Conservation (phyloP, 306 rosid species). For the Ziziphus jujuba region DNA sequence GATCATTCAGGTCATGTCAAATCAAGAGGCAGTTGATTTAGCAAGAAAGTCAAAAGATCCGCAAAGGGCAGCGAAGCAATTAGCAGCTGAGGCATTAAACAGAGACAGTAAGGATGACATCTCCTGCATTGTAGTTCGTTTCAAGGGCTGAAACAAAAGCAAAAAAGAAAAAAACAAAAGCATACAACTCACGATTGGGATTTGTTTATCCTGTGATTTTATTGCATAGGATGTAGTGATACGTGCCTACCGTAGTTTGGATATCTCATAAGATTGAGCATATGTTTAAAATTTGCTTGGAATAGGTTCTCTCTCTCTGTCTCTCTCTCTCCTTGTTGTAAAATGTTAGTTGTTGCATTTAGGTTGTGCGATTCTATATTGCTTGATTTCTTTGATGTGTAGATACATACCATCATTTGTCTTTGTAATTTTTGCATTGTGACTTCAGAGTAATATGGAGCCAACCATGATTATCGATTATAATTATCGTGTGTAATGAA, state of each 20-base stretch:
- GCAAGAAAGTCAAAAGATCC: constrained; percentile 68
- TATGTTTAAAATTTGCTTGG: constrained; percentile 37
- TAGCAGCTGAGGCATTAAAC: constrained; percentile 65
- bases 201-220: constrained; percentile 24
- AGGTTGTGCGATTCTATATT: constrained; percentile 42
- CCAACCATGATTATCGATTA: not conserved
- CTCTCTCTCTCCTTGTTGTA: constrained; percentile 25
- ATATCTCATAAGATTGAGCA: constrained; percentile 25
- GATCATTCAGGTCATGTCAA: constrained; percentile 65
- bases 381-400: constrained; percentile 44
- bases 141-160: constrained; percentile 50
- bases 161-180: not conserved
- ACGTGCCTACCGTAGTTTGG: constrained; percentile 18
- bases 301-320: constrained; percentile 3
- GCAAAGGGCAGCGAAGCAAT: constrained; percentile 62
- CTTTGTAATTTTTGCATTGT: constrained; percentile 26
- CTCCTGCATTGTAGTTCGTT: constrained; percentile 81
- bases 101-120: constrained; percentile 87
- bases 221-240: constrained; percentile 10
- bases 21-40: constrained; percentile 84
- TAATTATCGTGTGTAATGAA: not conserved
- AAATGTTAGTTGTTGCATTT: constrained; percentile 40
- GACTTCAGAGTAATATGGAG: constrained; percentile 39
- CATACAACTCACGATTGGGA: constrained; percentile 19
- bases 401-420: constrained; percentile 46